Base-by-base conservation (phyloP, 495 filamentous ascomycete species). In the Lophiostoma macrostomum region DNA sequence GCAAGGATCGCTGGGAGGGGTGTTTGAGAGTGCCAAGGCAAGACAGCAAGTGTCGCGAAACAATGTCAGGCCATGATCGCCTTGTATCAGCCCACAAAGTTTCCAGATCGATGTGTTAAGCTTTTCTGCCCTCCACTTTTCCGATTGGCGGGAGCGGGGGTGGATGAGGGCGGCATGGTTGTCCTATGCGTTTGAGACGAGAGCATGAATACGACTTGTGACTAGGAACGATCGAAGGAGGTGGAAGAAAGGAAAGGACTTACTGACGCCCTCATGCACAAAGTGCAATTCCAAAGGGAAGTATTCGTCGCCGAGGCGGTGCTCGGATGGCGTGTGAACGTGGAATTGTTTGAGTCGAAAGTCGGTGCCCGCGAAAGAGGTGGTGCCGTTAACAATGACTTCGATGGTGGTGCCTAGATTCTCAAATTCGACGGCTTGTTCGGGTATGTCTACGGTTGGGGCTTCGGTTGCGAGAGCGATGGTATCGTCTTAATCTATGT, bases 261-360 rank as follows among this genome's bases (percentile, higher is more conserved):
- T 67, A 77, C 75, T 64, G 11, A 66, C 39, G 35, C 70, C 71
- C 63, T 77, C 72, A 58, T 80, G 82, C 28, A 87, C 82, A 69
- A 86, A 80, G 67, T 87, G 83, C 66, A 79, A 72, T 65, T 87
- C 83, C 67, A 85, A 56, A 5, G 78, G 78, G 46, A 69, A 80
- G 58, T 76, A 73, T 61, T 81, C 81, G 64, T 71, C 65, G 35
- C 53, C 67, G 14, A 88, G 62, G 46, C 73, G 74, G 62, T 87
- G 84, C 70, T 88, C 84, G 61, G 76, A 77, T 5, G 84, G 83
- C 11, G 83, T 78, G 61, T 88, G 83, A 66, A 86, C 82, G 64
- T 88, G 83, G 70, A 85, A 86, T 58, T 88, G 83, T 30, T 73
- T 66, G 16, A 88, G 71, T 3, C 65, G 64, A 56, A 78, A 86